These are phyloP conservation scores for Hamigera avellanea DNA, from an alignment of 495 filamentous ascomycete genomes.

Conservation along the genomic window DNA sequence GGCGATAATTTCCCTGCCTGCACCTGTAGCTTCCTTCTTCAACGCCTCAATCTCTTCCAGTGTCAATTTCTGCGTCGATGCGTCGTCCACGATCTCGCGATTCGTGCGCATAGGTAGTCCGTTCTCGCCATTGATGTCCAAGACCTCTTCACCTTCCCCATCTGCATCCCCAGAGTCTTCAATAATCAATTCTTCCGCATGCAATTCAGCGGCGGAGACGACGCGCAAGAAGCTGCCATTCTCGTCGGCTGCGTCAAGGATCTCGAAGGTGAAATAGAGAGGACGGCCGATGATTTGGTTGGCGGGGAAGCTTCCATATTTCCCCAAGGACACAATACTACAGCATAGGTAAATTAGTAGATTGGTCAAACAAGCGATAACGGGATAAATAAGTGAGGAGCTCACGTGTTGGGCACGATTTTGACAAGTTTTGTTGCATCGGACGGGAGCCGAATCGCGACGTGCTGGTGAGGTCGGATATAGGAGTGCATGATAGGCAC, in stretches of 20 bases:
- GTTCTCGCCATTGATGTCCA: slow-evolving; percentile 41
- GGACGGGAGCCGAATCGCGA: slow-evolving; percentile 57
- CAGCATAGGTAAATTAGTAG: slow-evolving; percentile 2
- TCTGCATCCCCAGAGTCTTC: slow-evolving; percentile 34
- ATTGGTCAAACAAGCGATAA: background rate
- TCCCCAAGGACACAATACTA: slow-evolving; percentile 74
- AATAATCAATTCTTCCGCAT: slow-evolving; percentile 57
- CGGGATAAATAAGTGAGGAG: no score
- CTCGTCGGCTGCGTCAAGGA: slow-evolving; percentile 60
- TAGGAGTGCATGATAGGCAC: slow-evolving; percentile 29
- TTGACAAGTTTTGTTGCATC: slow-evolving; percentile 50
- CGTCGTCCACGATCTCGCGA: slow-evolving; percentile 67
- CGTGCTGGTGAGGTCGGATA: slow-evolving; percentile 51
- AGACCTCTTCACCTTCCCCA: slow-evolving; percentile 35
- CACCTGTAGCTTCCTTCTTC: slow-evolving; percentile 64
- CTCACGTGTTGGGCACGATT: slow-evolving; percentile 68
- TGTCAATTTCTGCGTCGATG: slow-evolving; percentile 68
- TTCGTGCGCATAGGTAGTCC: slow-evolving; percentile 62
- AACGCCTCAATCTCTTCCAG: slow-evolving; percentile 83
- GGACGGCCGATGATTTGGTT: slow-evolving; percentile 82
- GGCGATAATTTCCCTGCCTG: slow-evolving; percentile 78
- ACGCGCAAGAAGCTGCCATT: slow-evolving; percentile 56
- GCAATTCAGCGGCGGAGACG: slow-evolving; percentile 70
- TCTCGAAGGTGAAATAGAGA: slow-evolving; percentile 81
- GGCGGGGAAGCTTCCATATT: slow-evolving; percentile 77